Base-by-base conservation (phyloP, 139 green algal genomes). In the Dunaliella primolecta region DNA sequence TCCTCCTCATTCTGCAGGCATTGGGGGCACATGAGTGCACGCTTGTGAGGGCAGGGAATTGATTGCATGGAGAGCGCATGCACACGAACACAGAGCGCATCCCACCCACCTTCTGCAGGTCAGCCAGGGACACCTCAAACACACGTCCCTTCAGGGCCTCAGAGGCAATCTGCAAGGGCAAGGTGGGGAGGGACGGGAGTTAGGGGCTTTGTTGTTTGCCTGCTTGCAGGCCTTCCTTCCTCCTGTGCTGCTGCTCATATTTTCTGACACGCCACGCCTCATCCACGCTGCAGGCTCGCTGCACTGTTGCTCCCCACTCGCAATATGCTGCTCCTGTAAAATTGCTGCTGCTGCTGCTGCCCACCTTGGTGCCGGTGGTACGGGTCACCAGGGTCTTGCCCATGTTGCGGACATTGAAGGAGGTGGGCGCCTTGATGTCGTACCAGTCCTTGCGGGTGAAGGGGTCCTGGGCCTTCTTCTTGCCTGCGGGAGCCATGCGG, bases 361-460 rank as follows among this genome's bases (percentile, higher is more conserved):
- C 21, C 38, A 98, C 96, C 96, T 99, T 99, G 87, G 97, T 99
- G 79, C 97, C 97, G 88, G 95, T 90, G 23, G 97, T 98, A 36
- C 97, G 91, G 56, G 97, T 99, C 25, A 99, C 95, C 81, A 99
- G 92, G 21, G 97, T 99, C 97, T 99, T 99, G 91, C 97, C 97
- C 33, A 98, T 89, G 80, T 96, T 96, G 84, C 96, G 93, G 74
- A 92, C 85, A 64, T 86, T 91, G 94, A 99, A 99, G 89, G 96
- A 95, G 88, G 90, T 95, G 76, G 97, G 97, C 15, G 97, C 97
- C 94, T 99, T 99, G 89, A 99, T 94, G 87, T 99, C 95, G 95
- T 99, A 99, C 97, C 97, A 99, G 91, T 99, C 97, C 96, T 99
- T 99, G 94, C 98, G 99, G 75, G 93, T 89, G 93, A 99, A 99